Conservation (phyloP, 768 basidiomycete genomes). For the Russula earlei region DNA sequence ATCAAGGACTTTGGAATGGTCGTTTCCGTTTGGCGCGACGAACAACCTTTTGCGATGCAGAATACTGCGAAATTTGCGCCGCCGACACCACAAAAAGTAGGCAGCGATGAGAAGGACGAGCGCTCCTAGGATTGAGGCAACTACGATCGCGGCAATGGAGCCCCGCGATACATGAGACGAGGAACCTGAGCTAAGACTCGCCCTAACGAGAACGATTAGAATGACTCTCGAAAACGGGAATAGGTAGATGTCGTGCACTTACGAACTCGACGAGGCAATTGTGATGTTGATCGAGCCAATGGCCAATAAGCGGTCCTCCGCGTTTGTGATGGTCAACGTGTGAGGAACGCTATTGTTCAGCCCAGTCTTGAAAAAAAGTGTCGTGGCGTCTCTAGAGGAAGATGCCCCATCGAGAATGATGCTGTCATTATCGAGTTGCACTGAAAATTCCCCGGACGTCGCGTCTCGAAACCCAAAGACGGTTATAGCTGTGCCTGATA, state of each 20-base stretch:
- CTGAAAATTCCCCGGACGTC: constrained; percentile 47
- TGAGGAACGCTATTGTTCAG: constrained; percentile 45
- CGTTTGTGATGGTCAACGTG: constrained; percentile 44
- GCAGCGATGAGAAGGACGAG: constrained; percentile 38
- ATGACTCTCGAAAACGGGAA: background rate
- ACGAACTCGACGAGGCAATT: constrained; percentile 22
- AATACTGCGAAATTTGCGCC: constrained; percentile 27
- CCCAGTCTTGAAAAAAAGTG: constrained; percentile 56
- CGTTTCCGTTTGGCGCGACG: constrained; percentile 14
- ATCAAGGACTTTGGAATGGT: constrained; percentile 18
- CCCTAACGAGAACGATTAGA: background rate
- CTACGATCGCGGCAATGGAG: constrained; percentile 55
- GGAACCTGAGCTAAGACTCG: constrained; percentile 1
- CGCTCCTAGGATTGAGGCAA: constrained; percentile 47
- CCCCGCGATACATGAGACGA: constrained; percentile 33
- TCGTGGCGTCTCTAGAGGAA: constrained; percentile 41
- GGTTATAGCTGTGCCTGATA: constrained; percentile 50
- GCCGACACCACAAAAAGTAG: constrained; percentile 38
- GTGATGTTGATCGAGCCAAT: constrained; percentile 45
- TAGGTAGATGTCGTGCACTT: constrained; percentile 1
- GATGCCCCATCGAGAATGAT: constrained; percentile 41
- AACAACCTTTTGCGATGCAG: constrained; percentile 25
- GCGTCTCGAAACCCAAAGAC: constrained; percentile 54
- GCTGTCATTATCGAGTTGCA: constrained; percentile 43
- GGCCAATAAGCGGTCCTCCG: constrained; percentile 35